Evolutionary conservation across 2,329 filamentous ascomycete genomes (phyloP), one percentile per base, ranked within the genome.

Genomic region (Aspergillus pseudonomiae): DNA sequence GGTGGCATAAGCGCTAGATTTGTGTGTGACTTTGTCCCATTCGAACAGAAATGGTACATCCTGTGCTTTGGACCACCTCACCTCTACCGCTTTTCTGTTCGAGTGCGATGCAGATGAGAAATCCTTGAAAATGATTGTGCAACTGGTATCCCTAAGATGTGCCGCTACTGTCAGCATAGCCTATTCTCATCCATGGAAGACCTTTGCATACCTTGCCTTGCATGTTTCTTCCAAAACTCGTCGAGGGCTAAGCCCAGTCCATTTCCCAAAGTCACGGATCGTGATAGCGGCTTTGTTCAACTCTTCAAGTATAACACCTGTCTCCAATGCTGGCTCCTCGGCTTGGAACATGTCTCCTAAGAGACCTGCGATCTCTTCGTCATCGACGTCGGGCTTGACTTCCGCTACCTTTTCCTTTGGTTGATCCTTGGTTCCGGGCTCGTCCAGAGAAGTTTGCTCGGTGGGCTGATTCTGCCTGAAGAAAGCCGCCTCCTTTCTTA

Each of bases 161-260:
- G 60, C 60, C 60, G 65, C 63, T 19, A 68, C 63, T 46, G 55
- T 48, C 57, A 55, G 68, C 21, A 24, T 11, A 24, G 28, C n/a
- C 48, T 32, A 21, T n/a, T 10, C 7, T 24, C n/a, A 41, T 32
- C 26, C 26, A 48, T 7, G 34, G 12, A 48, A 28, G 41, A 45
- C 10, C 12, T 16, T 43, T 45, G 16, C 64, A 68, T 72, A 91
- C 90, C 90, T 90, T 66, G 93, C 87, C 70, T 91, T 89, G 75
- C 94, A 96, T n/a, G 92, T 87, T 76, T 97, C 94, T 75, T 97
- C 93, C 14, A 98, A 80, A 32, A 92, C 84, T 67, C 91, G 86
- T 65, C 88, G 86, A 19, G 94, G 94, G 69, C 82, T 91, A 34
- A 96, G 79, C 9, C 94, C 94, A 16, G 86, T 86, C 82, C 88